A percentile compares a stretch with the other conserved stretches of the same genome.
phyloP scores from a whole-genome alignment of 148 eudicot species.

The Limonium bicolor region DNA sequence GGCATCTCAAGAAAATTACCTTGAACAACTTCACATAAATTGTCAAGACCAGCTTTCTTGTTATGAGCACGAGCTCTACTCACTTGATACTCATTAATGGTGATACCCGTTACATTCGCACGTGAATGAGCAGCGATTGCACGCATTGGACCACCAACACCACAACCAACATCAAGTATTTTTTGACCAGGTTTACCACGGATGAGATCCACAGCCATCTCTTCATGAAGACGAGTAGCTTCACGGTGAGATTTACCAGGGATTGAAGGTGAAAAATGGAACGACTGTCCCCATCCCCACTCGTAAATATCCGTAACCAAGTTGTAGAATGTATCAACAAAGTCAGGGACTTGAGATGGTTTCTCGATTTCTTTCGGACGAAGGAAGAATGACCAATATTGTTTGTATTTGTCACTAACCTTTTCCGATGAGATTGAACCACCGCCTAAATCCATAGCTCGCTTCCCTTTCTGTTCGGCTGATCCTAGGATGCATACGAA shows the following conservation, averaged over 20 bases:
- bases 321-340: constrained; percentile 42
- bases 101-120: constrained; percentile 32
- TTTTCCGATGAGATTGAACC: constrained; percentile 36
- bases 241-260: constrained; percentile 30
- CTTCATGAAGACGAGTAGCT: constrained; percentile 37
- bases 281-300: constrained; percentile 58
- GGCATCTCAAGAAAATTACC: constrained; percentile 43
- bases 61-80: constrained; percentile 27
- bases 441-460: constrained; percentile 36
- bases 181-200: constrained; percentile 16
- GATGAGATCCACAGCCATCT: constrained; percentile 42
- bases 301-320: constrained; percentile 49
- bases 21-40: constrained; percentile 30
- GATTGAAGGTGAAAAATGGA: constrained; percentile 37
- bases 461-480: constrained; percentile 34
- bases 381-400: constrained; percentile 46
- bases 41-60: constrained; percentile 37
- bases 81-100: constrained; percentile 44
- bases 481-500: constrained; percentile 35
- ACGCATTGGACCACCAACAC: constrained; percentile 50
- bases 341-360: constrained; percentile 28
- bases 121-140: constrained; percentile 44
- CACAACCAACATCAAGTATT: constrained; percentile 40
- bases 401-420: constrained; percentile 28
- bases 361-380: constrained; percentile 44